Evolutionary conservation across 768 basidiomycete genomes (phyloP).

Genomic region (Mycena filopes): DNA sequence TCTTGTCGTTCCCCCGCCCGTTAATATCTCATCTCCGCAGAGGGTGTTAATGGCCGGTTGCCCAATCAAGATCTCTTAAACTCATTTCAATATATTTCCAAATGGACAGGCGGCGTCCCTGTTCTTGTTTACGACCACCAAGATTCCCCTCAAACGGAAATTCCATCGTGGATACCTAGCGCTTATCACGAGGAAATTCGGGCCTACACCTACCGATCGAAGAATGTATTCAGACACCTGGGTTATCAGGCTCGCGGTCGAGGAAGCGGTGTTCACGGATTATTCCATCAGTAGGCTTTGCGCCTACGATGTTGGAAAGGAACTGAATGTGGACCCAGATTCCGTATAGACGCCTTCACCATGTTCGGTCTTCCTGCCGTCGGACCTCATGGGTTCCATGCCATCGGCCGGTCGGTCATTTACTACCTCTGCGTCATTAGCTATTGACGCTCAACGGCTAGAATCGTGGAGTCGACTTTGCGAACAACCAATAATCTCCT

Average conservation of each 20-base stretch:
- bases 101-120: slow-evolving; percentile 79
- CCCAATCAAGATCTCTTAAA: slow-evolving; percentile 97
- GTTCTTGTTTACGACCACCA: slow-evolving; percentile 85
- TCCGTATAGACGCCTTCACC: slow-evolving; percentile 94
- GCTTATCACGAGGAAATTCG: slow-evolving; percentile 57
- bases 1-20: background rate
- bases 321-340: slow-evolving; percentile 57
- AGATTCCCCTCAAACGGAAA: slow-evolving; percentile 49
- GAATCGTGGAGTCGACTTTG: slow-evolving; percentile 87
- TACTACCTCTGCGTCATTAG: slow-evolving; percentile 23
- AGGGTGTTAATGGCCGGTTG: slow-evolving; percentile 93
- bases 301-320: background rate
- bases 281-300: slow-evolving; percentile 79
- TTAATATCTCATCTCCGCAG: slow-evolving; percentile 51
- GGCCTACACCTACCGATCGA: slow-evolving; percentile 67
- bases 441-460: slow-evolving; percentile 39
- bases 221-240: slow-evolving; percentile 76
- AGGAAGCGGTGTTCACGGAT: slow-evolving; percentile 89
- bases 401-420: slow-evolving; percentile 80
- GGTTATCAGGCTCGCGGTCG: slow-evolving; percentile 81
- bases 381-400: slow-evolving; percentile 96
- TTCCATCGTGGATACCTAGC: slow-evolving; percentile 60
- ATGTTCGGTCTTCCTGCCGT: slow-evolving; percentile 87
- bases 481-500: slow-evolving; percentile 94
- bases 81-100: slow-evolving; percentile 77